These are phyloP conservation scores for Candida nitratophila DNA, from an alignment of 805 yeast genomes.

Conservation along the genomic window DNA sequence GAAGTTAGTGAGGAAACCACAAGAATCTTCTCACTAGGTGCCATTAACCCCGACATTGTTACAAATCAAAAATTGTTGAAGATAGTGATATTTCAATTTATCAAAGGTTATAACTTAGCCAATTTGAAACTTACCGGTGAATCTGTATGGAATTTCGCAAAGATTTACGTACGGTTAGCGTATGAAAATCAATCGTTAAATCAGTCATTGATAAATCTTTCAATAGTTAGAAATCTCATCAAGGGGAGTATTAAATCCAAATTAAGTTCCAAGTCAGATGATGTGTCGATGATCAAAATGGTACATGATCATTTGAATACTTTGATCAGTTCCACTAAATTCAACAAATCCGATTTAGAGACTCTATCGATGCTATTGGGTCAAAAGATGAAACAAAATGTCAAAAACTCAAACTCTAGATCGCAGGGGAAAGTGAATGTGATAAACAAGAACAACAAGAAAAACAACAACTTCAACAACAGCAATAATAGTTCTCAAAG, in stretches of 20 bases:
- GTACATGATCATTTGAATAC: constrained; percentile 48
- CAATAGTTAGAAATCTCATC: constrained; percentile 42
- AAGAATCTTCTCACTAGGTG: constrained; percentile 61
- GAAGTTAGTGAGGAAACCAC: constrained; percentile 59
- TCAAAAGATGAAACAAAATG: constrained; percentile 15
- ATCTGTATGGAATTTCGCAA: constrained; percentile 57
- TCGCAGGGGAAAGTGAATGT: background rate
- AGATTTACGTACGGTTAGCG: constrained; percentile 39
- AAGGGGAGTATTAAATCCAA: constrained; percentile 47
- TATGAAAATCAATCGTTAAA: constrained; percentile 19
- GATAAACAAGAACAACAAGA: constrained; percentile 15
- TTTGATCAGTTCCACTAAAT: constrained; percentile 39
- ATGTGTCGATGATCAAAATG: constrained; percentile 33
- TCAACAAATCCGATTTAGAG: constrained; percentile 38
- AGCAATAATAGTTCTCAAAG: background rate
- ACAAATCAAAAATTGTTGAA: constrained; percentile 43
- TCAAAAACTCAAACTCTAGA: constrained; percentile 8
- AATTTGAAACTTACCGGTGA: constrained; percentile 53
- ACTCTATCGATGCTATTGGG: constrained; percentile 42
- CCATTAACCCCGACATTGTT: constrained; percentile 61
- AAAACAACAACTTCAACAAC: background rate
- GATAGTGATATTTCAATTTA: constrained; percentile 40
- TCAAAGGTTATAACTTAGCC: constrained; percentile 46
- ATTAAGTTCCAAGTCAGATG: constrained; percentile 43
- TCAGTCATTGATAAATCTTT: constrained; percentile 23